Evolutionary conservation across 371 early-diverging fungal genomes (phyloP), one percentile per base, ranked within the genome.

Genomic region (Vairimorpha necatrix): DNA sequence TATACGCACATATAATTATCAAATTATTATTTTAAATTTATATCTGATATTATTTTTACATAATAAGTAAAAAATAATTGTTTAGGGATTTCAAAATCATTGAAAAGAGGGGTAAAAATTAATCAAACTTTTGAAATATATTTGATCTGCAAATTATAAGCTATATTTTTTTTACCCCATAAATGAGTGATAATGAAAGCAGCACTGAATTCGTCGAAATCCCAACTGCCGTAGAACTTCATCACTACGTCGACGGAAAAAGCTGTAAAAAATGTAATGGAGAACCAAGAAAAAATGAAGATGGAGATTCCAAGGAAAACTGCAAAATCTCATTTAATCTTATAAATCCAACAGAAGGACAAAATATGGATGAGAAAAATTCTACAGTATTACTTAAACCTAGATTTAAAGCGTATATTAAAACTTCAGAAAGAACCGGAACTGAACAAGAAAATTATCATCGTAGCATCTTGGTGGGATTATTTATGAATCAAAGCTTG

Each of bases 181-280:
- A 11, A 11, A 42, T 42, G 42, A 16, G 16, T 7, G 16, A 42
- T 42, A 11, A 7, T 11, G 16, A 42, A 42, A 16, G 16, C 7
- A 42, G 42, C 16, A 11, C 42, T 56, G 58, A 56, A 56, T 22
- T 7, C 6, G 30, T 56, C 30, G 26, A 26, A 9, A 22, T 56
- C 30, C 30, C 58, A 56, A 16, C 28, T 4, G 24, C 58, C 24
- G 2, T 2, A 36, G 77, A 70, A 32, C 38, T 68, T 6, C 83
- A 83, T 68, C 83, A 78, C 24, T 81, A 83, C 56, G 76, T 83
- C 30, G 83, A 83, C 30, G 67, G 68, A 36, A 67, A 53, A 20
- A 79, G 81, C 26, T 77, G 68, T 34, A 48, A 65, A 24, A 70
- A 73, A 32, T 79, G 70, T 71, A 78, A 39, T 36, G 72, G 71